These are phyloP conservation scores for Sporothrix curviconia DNA, from an alignment of 2,329 filamentous ascomycete genomes.

Conservation along the genomic window DNA sequence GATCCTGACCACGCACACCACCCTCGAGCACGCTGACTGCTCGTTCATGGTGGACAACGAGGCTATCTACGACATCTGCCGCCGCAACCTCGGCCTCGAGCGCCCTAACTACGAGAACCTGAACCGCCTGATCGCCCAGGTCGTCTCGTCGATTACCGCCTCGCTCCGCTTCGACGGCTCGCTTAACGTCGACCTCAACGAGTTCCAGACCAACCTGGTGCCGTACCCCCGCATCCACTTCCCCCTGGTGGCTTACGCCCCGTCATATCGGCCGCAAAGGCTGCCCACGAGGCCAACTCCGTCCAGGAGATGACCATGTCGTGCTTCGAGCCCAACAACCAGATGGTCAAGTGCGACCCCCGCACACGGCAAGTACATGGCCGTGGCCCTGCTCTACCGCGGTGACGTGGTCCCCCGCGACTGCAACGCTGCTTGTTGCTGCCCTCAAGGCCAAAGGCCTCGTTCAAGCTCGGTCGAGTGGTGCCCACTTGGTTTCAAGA, in stretches of 20 bases:
- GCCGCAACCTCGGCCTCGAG: slow-evolving; percentile 62
- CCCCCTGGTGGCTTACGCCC: slow-evolving; percentile 65
- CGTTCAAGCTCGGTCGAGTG: slow-evolving; percentile 70
- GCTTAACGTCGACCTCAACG: slow-evolving; percentile 68
- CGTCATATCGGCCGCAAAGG: slow-evolving; percentile 66
- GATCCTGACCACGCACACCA: slow-evolving; percentile 67
- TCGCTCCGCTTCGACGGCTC: slow-evolving; percentile 66
- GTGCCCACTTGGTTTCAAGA: slow-evolving; percentile 71
- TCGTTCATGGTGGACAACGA: slow-evolving; percentile 73
- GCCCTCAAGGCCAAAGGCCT: slow-evolving; percentile 63
- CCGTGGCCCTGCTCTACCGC: slow-evolving; percentile 64
- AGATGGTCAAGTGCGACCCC: slow-evolving; percentile 70
- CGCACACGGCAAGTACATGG: slow-evolving; percentile 74
- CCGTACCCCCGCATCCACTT: slow-evolving; percentile 70
- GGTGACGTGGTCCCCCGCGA: slow-evolving; percentile 65
- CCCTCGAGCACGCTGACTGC: slow-evolving; percentile 71
- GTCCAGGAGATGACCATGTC: slow-evolving; percentile 70
- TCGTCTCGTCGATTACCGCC: slow-evolving; percentile 68
- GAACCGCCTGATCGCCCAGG: slow-evolving; percentile 66
- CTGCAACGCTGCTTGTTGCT: slow-evolving; percentile 59
- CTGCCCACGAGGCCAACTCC: slow-evolving; percentile 82
- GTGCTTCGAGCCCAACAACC: slow-evolving; percentile 72
- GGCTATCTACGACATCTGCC: slow-evolving; percentile 70
- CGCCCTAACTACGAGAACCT: slow-evolving; percentile 65
- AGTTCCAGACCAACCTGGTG: slow-evolving; percentile 72